phyloP scores from a whole-genome alignment of 164 flowering plant genomes.

The Piper betle region DNA sequence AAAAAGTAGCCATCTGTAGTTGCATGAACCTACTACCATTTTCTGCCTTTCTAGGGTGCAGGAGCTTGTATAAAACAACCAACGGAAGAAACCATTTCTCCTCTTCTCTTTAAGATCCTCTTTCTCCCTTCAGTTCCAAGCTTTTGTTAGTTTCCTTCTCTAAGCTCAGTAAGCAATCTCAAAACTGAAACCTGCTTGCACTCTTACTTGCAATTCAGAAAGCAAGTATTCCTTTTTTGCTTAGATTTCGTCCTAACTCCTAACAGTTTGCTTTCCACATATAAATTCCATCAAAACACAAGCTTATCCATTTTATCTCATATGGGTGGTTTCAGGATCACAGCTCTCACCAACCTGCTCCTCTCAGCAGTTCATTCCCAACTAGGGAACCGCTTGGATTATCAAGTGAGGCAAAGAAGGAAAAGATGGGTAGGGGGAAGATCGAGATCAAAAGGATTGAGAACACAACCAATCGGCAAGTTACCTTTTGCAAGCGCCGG shows the following conservation, averaged over 20 bases:
- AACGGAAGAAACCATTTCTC: neutral
- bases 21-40: slow-evolving; percentile 9
- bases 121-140: neutral
- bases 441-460: slow-evolving; percentile 23
- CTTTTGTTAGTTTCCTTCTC: neutral
- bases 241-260: slow-evolving; percentile 4
- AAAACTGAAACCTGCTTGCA: neutral
- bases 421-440: slow-evolving; percentile 21
- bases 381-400: neutral
- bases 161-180: slow-evolving; percentile 1
- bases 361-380: neutral
- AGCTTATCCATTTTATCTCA: neutral
- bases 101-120: neutral
- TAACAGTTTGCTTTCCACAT: slow-evolving; percentile 1
- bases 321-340: slow-evolving; percentile 1
- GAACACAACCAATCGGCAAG: slow-evolving; percentile 19
- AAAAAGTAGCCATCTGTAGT: slow-evolving; percentile 7
- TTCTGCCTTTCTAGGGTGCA: slow-evolving; percentile 1
- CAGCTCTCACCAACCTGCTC: neutral
- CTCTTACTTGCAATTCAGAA: neutral
- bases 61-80: neutral
- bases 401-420: slow-evolving; percentile 1
- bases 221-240: neutral
- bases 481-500: slow-evolving; percentile 23
- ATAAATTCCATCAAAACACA: neutral